These are phyloP conservation scores for Stereocaulon alpinum DNA, from an alignment of 495 filamentous ascomycete genomes.

Conservation along the genomic window DNA sequence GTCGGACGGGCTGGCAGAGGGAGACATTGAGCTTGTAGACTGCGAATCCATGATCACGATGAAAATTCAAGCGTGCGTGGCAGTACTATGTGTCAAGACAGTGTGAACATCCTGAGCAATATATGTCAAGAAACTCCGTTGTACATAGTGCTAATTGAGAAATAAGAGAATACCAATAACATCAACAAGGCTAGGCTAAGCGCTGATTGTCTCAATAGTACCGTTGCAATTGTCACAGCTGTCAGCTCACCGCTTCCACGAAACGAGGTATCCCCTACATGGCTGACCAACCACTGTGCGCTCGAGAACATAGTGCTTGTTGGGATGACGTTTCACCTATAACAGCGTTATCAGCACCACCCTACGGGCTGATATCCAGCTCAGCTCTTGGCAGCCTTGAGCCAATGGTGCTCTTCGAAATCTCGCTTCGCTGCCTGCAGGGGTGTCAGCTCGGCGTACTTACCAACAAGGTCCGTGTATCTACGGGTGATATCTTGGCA, in stretches of 20 bases:
- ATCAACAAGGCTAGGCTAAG: background rate
- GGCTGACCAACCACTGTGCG: too few relatives aligned
- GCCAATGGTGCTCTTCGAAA: too few relatives aligned
- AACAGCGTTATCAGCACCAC: too few relatives aligned
- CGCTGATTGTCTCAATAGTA: background rate
- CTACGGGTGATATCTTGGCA: too few relatives aligned
- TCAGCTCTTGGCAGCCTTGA: too few relatives aligned
- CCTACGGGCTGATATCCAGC: too few relatives aligned
- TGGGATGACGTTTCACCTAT: too few relatives aligned
- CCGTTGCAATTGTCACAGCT: background rate
- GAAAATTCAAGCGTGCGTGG: background rate
- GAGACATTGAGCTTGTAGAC: background rate
- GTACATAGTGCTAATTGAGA: background rate
- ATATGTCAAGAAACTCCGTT: background rate
- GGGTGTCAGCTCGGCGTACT: too few relatives aligned
- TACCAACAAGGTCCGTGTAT: too few relatives aligned
- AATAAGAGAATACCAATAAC: background rate
- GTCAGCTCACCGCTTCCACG: background rate
- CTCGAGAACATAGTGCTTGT: too few relatives aligned
- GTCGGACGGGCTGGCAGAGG: background rate
- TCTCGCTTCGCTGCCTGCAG: too few relatives aligned
- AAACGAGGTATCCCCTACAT: background rate
- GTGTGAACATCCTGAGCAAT: background rate
- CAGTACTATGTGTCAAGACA: background rate
- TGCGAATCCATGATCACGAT: conserved; percentile 1